These are phyloP conservation scores for Yamadazyma ubonensis DNA, from an alignment of 805 yeast species.

Conservation along the genomic window DNA sequence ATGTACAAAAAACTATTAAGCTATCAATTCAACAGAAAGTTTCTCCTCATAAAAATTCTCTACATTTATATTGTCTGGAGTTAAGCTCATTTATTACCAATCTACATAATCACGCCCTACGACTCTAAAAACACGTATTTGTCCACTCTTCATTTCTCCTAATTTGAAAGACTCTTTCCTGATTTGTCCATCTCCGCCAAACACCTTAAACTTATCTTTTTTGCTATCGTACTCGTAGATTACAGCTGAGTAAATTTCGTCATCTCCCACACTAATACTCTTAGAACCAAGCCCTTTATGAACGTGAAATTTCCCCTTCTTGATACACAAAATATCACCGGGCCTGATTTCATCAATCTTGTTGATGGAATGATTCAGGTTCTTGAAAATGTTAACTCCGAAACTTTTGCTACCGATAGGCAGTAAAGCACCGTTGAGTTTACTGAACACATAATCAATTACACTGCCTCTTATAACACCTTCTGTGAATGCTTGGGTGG, in stretches of 20 bases:
- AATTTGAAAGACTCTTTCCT: constrained; percentile 63
- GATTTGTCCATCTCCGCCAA: constrained; percentile 54
- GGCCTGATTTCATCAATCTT: constrained; percentile 65
- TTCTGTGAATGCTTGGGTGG: constrained; percentile 1
- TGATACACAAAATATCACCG: constrained; percentile 81
- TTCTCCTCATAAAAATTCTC: too few relatives aligned
- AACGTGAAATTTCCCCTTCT: constrained; percentile 70
- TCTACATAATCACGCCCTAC: constrained; percentile 71
- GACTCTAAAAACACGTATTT: constrained; percentile 73
- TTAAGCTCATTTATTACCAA: constrained; percentile 56
- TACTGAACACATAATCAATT: constrained; percentile 22
- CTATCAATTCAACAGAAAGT: too few relatives aligned
- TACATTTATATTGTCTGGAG: too few relatives aligned
- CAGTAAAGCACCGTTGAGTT: constrained; percentile 34
- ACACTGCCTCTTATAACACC: constrained; percentile 19
- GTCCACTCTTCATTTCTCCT: constrained; percentile 74
- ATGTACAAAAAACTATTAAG: background rate
- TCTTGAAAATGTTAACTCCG: constrained; percentile 72
- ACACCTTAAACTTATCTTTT: constrained; percentile 68
- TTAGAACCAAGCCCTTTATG: constrained; percentile 52
- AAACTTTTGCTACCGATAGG: constrained; percentile 66
- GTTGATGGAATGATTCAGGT: constrained; percentile 39
- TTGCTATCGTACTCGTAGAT: constrained; percentile 71
- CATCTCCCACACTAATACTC: constrained; percentile 55
- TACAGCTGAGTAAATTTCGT: constrained; percentile 51